Base-by-base conservation (phyloP, 257 asterid genomes). In the Solanum ossicruentum region DNA sequence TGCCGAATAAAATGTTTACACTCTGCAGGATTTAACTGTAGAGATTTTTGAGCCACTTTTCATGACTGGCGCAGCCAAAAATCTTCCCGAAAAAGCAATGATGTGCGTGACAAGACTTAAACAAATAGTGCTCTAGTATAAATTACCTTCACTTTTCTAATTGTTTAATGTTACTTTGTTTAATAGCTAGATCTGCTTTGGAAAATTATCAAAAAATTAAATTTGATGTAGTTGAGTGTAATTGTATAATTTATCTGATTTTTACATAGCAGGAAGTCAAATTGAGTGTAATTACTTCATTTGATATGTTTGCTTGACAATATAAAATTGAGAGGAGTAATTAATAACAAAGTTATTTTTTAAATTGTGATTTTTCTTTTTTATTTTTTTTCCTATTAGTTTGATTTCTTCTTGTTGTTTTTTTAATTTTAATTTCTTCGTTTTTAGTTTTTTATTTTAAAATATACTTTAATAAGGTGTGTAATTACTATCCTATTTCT, bases 11-110 rank as follows among this genome's bases (percentile, higher is more conserved):
- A 47, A 47, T 73, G 81, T 73, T 12, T 58, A 72, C 80, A 83
- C 80, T 23, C 55, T 89, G 91, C 93, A 94, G 96, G 91, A 92
- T 86, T 87, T 90, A 51, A 89, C 90, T 18, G 87, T 94, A 51
- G 52, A 92, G 8, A 85, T 93, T 77, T 86, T 55, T 80, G 86
- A 91, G 39, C 82, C 88, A 86, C 89, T 82, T 65, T 91, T 94
- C 84, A 56, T 87, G 61, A 92, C 91, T 26, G 97, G 96, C 75
- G 87, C 94, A 41, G 69, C 91, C 91, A 89, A 91, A 85, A 87
- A 90, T 3, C 94, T 93, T 51, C 88, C 88, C 91, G 26, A 26
- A 26, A 83, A 86, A 86, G 85, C 85, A 12, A 84, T 85, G 84
- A 39, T 89, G 83, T 93, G 96, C 86, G 78, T 86, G 16, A 85